Evolutionary conservation across 2,329 filamentous ascomycete species (phyloP).

Genomic region (Pseudofabraea citricarpa): DNA sequence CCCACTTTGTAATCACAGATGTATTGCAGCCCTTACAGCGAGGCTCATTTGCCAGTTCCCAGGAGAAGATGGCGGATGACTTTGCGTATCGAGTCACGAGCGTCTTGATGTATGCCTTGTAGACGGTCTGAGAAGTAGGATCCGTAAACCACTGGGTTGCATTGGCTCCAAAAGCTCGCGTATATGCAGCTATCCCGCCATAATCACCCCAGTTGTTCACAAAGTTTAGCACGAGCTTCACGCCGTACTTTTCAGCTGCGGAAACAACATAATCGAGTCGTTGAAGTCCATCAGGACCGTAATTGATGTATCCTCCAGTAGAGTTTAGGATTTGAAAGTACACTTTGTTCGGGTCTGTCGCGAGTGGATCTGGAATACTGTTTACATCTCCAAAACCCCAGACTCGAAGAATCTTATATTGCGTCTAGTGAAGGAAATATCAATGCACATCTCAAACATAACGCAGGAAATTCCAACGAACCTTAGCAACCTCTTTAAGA

Average conservation of each 20-base stretch:
- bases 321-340: conserved; percentile 40
- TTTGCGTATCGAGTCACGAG: conserved; percentile 55
- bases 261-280: conserved; percentile 61
- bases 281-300: conserved; percentile 54
- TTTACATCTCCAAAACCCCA: conserved; percentile 61
- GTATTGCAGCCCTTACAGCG: conserved; percentile 56
- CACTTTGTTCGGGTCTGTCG: conserved; percentile 36
- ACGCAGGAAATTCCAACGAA: conserved; percentile 10
- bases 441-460: not conserved
- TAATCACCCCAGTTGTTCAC: conserved; percentile 68
- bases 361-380: conserved; percentile 18
- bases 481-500: conserved; percentile 37
- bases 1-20: conserved; percentile 56
- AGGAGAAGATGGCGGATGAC: conserved; percentile 58
- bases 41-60: conserved; percentile 65
- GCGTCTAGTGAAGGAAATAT: conserved; percentile 31
- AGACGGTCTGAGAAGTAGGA: conserved; percentile 45
- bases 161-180: conserved; percentile 46
- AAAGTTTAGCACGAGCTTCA: conserved; percentile 60
- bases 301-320: conserved; percentile 54
- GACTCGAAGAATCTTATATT: conserved; percentile 51
- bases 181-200: conserved; percentile 57
- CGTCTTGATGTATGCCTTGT: conserved; percentile 52
- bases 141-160: conserved; percentile 53
- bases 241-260: conserved; percentile 50